These are phyloP conservation scores for Orbilia javanica DNA, from an alignment of 2,329 filamentous ascomycete genomes.

Conservation along the genomic window DNA sequence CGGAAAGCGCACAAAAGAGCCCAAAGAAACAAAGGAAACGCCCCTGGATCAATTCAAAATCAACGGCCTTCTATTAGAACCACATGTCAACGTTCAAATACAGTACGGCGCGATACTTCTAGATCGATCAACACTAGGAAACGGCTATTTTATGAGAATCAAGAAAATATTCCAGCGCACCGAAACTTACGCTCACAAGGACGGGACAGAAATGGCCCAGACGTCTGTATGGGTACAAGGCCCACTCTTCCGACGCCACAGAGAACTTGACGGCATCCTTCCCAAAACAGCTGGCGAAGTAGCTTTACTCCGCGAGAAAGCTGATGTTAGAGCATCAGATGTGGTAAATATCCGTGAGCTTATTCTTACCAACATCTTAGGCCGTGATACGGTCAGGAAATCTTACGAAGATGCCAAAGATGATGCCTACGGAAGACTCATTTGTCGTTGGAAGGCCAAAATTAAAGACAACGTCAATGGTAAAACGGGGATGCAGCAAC, in stretches of 20 bases:
- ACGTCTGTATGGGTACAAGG: conserved; percentile 39
- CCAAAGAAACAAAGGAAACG: conserved; percentile 21
- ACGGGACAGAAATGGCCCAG: conserved; percentile 29
- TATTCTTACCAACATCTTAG: conserved; percentile 42
- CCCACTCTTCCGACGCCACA: conserved; percentile 34
- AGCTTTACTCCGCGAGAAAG: conserved; percentile 40
- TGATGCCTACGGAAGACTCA: conserved; percentile 63
- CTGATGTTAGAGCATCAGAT: conserved; percentile 36
- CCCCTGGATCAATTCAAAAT: conserved; percentile 28
- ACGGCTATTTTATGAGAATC: conserved; percentile 51
- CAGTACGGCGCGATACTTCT: conserved; percentile 28
- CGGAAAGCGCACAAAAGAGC: conserved; percentile 11
- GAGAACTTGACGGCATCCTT: conserved; percentile 50
- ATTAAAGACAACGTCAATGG: conserved; percentile 62
- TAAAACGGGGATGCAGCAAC: conserved; percentile 60
- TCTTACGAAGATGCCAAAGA: conserved; percentile 60
- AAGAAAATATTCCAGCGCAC: conserved; percentile 40
- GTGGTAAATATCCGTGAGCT: conserved; percentile 43
- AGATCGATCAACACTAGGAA: conserved; percentile 15
- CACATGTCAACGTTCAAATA: conserved; percentile 33
- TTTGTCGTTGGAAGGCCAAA: conserved; percentile 65
- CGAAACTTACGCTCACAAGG: conserved; percentile 35
- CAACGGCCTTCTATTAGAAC: conserved; percentile 40
- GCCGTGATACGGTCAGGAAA: conserved; percentile 38
- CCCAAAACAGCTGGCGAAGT: conserved; percentile 50